phyloP scores from a whole-genome alignment of 768 basidiomycete species.

The Hypsizygus marmoreus region DNA sequence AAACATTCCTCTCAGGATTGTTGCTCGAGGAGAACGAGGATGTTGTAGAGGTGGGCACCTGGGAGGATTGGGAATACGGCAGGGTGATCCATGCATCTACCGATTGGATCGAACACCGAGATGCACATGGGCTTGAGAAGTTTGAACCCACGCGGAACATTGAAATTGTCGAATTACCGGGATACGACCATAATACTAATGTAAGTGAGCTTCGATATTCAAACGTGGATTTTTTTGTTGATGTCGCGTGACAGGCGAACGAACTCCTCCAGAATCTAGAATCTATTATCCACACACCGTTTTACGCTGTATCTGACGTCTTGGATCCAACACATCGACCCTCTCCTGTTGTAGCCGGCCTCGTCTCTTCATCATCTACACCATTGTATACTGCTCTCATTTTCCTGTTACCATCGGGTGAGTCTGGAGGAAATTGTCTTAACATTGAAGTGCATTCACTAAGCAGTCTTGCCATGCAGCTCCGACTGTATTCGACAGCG shows the following conservation, averaged over 20 bases:
- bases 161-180: conserved; percentile 55
- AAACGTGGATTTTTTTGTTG: conserved; percentile 6
- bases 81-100: conserved; percentile 61
- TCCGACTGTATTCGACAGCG: conserved; percentile 41
- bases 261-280: conserved; percentile 33
- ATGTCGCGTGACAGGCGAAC: conserved; percentile 28
- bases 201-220: conserved; percentile 30
- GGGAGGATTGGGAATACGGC: conserved; percentile 51
- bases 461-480: conserved; percentile 22
- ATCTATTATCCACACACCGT: conserved; percentile 55
- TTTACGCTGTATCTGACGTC: conserved; percentile 52
- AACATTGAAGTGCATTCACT: conserved; percentile 1
- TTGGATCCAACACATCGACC: conserved; percentile 56
- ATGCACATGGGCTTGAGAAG: conserved; percentile 65
- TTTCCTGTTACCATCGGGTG: conserved; percentile 52
- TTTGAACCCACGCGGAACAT: conserved; percentile 67
- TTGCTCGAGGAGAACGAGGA: conserved; percentile 69
- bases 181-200: conserved; percentile 43
- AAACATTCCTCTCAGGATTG: conserved; percentile 46
- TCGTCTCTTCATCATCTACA: conserved; percentile 59
- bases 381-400: conserved; percentile 65
- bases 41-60: conserved; percentile 60
- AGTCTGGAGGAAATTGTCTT: conserved; percentile 15
- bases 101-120: conserved; percentile 69
- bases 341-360: conserved; percentile 47